Percentiles rank a stretch among this genome's conserved stretches.
Conservation (phyloP, 2,329 filamentous ascomycete species). For the Epichloe hybrida region DNA sequence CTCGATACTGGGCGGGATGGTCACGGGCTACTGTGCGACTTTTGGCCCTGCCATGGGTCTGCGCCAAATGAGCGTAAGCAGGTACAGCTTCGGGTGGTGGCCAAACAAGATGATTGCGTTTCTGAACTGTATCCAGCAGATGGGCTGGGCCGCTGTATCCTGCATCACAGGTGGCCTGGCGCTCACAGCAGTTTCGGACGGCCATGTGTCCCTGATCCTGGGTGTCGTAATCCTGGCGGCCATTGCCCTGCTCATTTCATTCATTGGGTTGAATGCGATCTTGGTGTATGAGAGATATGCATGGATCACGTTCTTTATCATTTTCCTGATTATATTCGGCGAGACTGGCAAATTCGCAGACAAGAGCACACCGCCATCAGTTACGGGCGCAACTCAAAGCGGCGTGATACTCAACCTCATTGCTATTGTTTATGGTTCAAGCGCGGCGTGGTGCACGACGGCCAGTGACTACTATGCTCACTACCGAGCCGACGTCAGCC, state of each 20-base stretch:
- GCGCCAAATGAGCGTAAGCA: conserved; percentile 35
- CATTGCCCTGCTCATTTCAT: conserved; percentile 34
- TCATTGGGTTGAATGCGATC: conserved; percentile 35
- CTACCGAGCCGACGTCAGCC: conserved; percentile 31
- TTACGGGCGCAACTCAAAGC: conserved; percentile 21
- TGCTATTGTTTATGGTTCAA: conserved; percentile 33
- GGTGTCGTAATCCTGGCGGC: conserved; percentile 39
- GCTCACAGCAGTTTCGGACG: conserved; percentile 30
- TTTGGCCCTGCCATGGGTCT: conserved; percentile 36
- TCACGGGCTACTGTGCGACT: conserved; percentile 33
- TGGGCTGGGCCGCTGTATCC: conserved; percentile 37
- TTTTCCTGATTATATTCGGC: conserved; percentile 36
- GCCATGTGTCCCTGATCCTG: conserved; percentile 31
- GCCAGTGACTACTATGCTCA: conserved; percentile 19
- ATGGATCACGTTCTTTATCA: conserved; percentile 32
- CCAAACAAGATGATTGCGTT: conserved; percentile 35
- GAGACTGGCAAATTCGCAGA: conserved; percentile 29
- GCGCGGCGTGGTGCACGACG: conserved; percentile 35
- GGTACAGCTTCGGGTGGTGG: conserved; percentile 38
- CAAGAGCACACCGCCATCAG: conserved; percentile 18
- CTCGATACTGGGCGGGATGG: conserved; percentile 22
- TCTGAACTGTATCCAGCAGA: conserved; percentile 23
- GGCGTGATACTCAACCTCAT: conserved; percentile 29
- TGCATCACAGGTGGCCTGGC: conserved; percentile 37
- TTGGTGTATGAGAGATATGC: conserved; percentile 37